These are phyloP conservation scores for Penicillium expansum DNA, from an alignment of 2,329 filamentous ascomycete species.

Conservation along the genomic window DNA sequence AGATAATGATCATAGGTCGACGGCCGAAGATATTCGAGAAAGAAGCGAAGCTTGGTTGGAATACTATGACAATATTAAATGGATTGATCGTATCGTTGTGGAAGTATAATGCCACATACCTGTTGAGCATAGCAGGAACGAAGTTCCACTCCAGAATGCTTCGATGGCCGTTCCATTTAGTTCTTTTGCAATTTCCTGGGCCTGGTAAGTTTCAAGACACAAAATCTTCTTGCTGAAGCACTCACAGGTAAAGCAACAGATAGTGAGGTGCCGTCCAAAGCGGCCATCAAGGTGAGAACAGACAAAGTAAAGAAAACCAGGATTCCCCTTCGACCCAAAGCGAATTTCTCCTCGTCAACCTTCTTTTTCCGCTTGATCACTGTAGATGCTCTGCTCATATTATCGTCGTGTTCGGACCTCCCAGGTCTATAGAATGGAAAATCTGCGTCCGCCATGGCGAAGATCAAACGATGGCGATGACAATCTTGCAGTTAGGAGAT, in stretches of 20 bases:
- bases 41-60: constrained; percentile 51
- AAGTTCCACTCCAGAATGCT: constrained; percentile 53
- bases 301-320: constrained; percentile 24
- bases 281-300: constrained; percentile 25
- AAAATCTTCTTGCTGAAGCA: neutral
- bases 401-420: constrained; percentile 4
- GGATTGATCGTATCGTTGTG: neutral
- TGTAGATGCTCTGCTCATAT: constrained; percentile 12
- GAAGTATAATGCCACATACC: constrained; percentile 9
- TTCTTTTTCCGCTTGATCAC: neutral
- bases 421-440: constrained; percentile 12
- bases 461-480: neutral
- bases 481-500: neutral
- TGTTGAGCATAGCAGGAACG: constrained; percentile 45
- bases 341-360: constrained; percentile 16
- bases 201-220: neutral
- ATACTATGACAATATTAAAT: constrained; percentile 35
- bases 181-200: constrained; percentile 33
- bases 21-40: constrained; percentile 51
- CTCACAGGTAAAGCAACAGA: constrained; percentile 26
- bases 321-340: constrained; percentile 18
- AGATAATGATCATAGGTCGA: constrained; percentile 40
- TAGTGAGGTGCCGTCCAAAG: constrained; percentile 26
- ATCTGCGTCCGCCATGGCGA: constrained; percentile 6
- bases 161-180: constrained; percentile 39